Percentiles rank a stretch among this genome's conserved stretches.
Conservation (phyloP, 805 yeast genomes). For the Yarrowia sp. region DNA sequence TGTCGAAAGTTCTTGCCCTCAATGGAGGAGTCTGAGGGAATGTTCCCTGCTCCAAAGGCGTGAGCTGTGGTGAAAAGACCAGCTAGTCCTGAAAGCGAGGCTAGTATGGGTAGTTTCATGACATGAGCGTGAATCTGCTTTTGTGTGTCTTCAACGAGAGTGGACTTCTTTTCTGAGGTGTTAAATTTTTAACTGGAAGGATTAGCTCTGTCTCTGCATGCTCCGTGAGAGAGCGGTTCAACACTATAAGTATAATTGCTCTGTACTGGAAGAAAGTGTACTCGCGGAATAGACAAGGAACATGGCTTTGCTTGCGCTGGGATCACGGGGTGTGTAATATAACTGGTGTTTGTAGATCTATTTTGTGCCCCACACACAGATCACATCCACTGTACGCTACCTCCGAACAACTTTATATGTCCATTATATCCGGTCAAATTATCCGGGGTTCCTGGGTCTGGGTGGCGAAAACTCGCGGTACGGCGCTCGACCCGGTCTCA, state of each 20-base stretch:
- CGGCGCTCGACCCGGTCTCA: neutral
- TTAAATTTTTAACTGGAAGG: conserved; percentile 28
- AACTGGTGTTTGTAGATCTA: no score
- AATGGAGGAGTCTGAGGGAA: conserved; percentile 43
- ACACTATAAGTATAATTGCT: conserved; percentile 27
- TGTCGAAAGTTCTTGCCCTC: conserved; percentile 46
- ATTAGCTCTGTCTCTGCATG: conserved; percentile 28
- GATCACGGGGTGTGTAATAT: conserved; percentile 1
- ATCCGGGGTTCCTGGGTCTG: neutral
- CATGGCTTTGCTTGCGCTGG: conserved; percentile 1
- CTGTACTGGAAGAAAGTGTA: neutral
- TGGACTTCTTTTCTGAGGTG: conserved; percentile 18
- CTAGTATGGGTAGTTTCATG: conserved; percentile 37
- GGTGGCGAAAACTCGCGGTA: neutral
- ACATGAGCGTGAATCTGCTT: conserved; percentile 30
- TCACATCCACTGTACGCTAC: neutral
- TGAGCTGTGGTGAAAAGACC: conserved; percentile 33
- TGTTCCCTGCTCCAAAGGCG: conserved; percentile 46
- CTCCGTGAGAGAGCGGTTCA: conserved; percentile 14
- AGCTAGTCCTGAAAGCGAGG: conserved; percentile 36
- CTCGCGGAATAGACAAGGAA: no score
- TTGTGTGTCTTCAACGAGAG: conserved; percentile 25
- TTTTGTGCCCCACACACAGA: no score
- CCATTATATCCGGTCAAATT: conserved; percentile 26
- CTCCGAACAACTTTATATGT: conserved; percentile 7